Base-by-base conservation (phyloP, 768 basidiomycete species). In the Piloderma croceum region DNA sequence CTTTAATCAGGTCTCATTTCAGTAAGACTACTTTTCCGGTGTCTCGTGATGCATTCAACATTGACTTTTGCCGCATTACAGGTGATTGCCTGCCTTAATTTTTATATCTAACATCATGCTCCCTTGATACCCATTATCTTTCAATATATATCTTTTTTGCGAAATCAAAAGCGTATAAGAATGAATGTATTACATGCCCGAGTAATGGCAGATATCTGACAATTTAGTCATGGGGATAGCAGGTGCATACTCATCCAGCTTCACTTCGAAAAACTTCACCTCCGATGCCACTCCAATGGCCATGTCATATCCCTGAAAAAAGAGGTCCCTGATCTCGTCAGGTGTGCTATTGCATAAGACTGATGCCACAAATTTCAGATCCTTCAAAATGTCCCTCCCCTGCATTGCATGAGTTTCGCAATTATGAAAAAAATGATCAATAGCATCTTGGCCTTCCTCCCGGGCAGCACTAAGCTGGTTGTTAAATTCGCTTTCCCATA, bases 251-350 rank as follows among this genome's bases (percentile, higher is more conserved):
- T 42, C 17, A 24, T 34, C 31, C 13, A 42, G 41, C 33, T 36
- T 42, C 12, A 36, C 34, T 22, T 41, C 23, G 23, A 42, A 42
- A 36, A 42, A 42, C 24, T 27, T 42, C 13, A 42, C 41, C 36
- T 42, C 34, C 6, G 41, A 34, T n/a, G 24, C n/a, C 32, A 42
- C 41, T 25, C 6, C 21, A 22, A 24, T 33, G 20, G 27, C 20
- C 22, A 42, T 20, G 12, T 34, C 23, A n/a, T 35, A 17, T 11
- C 31, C 12, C 21, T 42, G 33, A 13, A 42, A 19, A 24, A 23
- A 29, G 15, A 29, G 27, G 27, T 29, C 27, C 9, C 27, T 9
- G 27, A 29, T 29, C 27, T 29, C 27, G 15, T 29, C 27, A 29
- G 27, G 27, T 15, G 27, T 29, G 27, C 10, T 9, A 29, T 29